Evolutionary conservation across 108 stramenopile species (phyloP), one percentile per base, ranked within the genome.

Genomic region (Pseudonitzschia pungens): DNA sequence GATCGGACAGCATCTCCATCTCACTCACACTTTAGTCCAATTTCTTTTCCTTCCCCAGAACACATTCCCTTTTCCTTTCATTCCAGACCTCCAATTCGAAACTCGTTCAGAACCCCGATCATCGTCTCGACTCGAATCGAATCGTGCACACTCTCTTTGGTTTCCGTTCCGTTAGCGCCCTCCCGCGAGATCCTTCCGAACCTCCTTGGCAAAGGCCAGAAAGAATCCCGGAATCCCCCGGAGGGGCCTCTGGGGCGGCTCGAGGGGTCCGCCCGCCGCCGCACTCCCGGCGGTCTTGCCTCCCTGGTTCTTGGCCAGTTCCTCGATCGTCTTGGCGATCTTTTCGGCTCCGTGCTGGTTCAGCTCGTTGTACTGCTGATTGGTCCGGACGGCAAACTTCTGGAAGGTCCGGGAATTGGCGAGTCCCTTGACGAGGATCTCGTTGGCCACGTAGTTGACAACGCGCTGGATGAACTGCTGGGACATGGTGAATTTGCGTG

Each of bases 341-440:
- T 76, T 70, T 71, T 94, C 90, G 15, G 82, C 42, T n/a, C 90
- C 89, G 22, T 84, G 77, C 68, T 84, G 89, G 68, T 91, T 84
- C 4, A 84, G 65, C 42, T 90, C 83, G 74, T 87, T 74, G 63
- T 91, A 71, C 50, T 81, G 79, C 44, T 78, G 63, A 69, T 90
- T 86, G 36, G 89, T 91, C n/a, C 89, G 84, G 2, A 94, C 83
- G 5, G 87, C 93, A 65, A 94, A 90, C 26, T 74, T 68, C 67
- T 94, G 93, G 74, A 94, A 94, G 33, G 89, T 87, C 69, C 85
- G 87, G 1, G 90, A 92, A 56, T 94, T 85, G 27, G 93, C 89
- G 48, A 94, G 72, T 33, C 93, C 93, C 72, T 94, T 94, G 72
- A 94, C 77, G 59, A 94, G 72, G 42, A 94, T 68, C 82, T 94